Conservation (phyloP, 2,329 filamentous ascomycete genomes). For the Fusarium anthophilum region DNA sequence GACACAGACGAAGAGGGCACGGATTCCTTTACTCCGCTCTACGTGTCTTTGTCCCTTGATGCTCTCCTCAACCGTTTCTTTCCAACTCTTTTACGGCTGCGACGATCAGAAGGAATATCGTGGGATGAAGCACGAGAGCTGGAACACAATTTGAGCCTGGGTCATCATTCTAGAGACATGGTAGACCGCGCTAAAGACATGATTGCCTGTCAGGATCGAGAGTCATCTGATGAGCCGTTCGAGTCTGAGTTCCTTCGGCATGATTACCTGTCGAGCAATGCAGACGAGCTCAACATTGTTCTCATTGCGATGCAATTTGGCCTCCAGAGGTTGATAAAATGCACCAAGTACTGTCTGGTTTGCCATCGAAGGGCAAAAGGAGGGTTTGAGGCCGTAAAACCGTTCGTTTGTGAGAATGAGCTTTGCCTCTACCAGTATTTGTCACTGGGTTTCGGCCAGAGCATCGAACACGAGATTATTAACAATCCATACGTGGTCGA, state of each 20-base stretch:
- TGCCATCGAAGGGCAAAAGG: constrained; percentile 76
- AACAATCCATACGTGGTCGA: constrained; percentile 85
- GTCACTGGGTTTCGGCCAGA: constrained; percentile 83
- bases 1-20: background rate
- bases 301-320: constrained; percentile 77
- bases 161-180: background rate
- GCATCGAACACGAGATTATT: constrained; percentile 84
- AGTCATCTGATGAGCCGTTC: constrained; percentile 8
- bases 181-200: background rate
- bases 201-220: background rate
- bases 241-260: constrained; percentile 31
- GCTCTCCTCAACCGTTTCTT: constrained; percentile 69
- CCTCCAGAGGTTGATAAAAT: constrained; percentile 79
- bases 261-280: constrained; percentile 46
- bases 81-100: constrained; percentile 67
- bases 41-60: constrained; percentile 78
- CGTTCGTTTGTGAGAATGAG: constrained; percentile 78
- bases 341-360: constrained; percentile 86
- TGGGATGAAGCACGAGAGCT: constrained; percentile 62
- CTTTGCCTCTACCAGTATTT: constrained; percentile 92
- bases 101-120: constrained; percentile 59
- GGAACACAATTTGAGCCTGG: constrained; percentile 18
- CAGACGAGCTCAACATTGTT: constrained; percentile 58
- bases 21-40: constrained; percentile 56
- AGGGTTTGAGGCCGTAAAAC: constrained; percentile 76